phyloP scores from a whole-genome alignment of 352 stramenopile genomes.

The Pythium aphanidermatum region DNA sequence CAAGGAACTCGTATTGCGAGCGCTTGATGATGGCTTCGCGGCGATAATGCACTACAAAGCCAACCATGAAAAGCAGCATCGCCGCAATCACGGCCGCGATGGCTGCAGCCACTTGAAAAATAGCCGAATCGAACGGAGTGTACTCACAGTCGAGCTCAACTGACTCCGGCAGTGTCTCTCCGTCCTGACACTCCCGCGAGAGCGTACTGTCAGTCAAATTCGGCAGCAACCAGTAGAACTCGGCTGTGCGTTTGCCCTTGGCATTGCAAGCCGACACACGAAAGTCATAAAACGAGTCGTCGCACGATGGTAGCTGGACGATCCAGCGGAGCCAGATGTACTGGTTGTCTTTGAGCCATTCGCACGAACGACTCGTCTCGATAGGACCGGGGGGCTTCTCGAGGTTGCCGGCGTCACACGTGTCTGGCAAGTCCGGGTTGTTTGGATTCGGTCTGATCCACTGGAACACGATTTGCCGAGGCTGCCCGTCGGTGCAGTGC shows the following conservation, averaged over 20 bases:
- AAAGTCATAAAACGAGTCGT: slow-evolving; percentile 29
- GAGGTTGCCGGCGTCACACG: slow-evolving; percentile 24
- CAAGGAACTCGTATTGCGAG: slow-evolving; percentile 30
- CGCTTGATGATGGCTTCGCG: slow-evolving; percentile 30
- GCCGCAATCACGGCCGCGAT: slow-evolving; percentile 13
- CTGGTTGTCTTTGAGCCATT: slow-evolving; percentile 27
- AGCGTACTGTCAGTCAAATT: too few species aligned
- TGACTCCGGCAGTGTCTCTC: slow-evolving; percentile 14
- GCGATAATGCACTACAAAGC: slow-evolving; percentile 25
- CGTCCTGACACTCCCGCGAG: slow-evolving; percentile 34
- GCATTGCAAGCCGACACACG: slow-evolving; percentile 20
- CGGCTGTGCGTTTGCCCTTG: slow-evolving; percentile 13
- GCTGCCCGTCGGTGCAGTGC: not conserved
- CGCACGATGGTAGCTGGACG: slow-evolving; percentile 18
- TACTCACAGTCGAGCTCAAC: slow-evolving; percentile 30
- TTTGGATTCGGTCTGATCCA: slow-evolving; percentile 14
- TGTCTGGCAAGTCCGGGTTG: slow-evolving; percentile 13
- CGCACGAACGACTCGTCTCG: slow-evolving; percentile 21
- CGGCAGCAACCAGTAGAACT: slow-evolving; percentile 29
- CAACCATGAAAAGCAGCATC: slow-evolving; percentile 17
- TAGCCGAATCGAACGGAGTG: slow-evolving; percentile 17
- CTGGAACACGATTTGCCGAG: slow-evolving; percentile 7
- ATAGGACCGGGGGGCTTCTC: slow-evolving; percentile 2
- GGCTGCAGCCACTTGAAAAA: not conserved
- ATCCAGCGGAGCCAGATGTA: slow-evolving; percentile 28